Percentiles rank a stretch among this genome's conserved stretches.
These are phyloP conservation scores for Fallopia convolvulus DNA, from an alignment of 148 eudicot species.

Conservation along the genomic window DNA sequence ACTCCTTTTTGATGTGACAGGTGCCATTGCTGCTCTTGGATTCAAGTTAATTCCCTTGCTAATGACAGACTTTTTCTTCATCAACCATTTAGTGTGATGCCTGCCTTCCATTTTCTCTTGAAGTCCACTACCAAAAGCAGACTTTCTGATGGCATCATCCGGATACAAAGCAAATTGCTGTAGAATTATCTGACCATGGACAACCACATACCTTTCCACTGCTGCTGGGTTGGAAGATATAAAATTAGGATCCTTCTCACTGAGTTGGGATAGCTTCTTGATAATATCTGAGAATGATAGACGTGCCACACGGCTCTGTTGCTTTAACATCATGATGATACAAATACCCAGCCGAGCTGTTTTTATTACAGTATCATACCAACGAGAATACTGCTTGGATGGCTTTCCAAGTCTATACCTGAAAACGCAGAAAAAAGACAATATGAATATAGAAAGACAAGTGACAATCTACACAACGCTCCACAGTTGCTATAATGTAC, in stretches of 20 bases:
- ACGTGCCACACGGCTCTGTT: slow-evolving; percentile 78
- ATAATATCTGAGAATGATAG: slow-evolving; percentile 71
- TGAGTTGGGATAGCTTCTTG: slow-evolving; percentile 56
- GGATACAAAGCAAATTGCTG: slow-evolving; percentile 92
- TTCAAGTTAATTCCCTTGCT: slow-evolving; percentile 60
- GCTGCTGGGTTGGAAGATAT: slow-evolving; percentile 52
- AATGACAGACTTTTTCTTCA: slow-evolving; percentile 58
- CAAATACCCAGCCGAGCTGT: slow-evolving; percentile 73
- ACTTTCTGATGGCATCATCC: slow-evolving; percentile 61
- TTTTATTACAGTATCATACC: slow-evolving; percentile 91
- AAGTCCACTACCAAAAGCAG: slow-evolving; percentile 71
- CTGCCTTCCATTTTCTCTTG: slow-evolving; percentile 64
- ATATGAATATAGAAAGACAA: background rate
- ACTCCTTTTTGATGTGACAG: slow-evolving; percentile 65
- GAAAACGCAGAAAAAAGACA: slow-evolving; percentile 9
- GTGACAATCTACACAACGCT: background rate
- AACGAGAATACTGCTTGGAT: slow-evolving; percentile 82
- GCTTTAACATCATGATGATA: slow-evolving; percentile 77
- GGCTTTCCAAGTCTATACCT: slow-evolving; percentile 99
- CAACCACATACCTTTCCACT: slow-evolving; percentile 80
- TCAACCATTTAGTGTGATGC: slow-evolving; percentile 91
- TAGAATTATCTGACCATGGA: slow-evolving; percentile 86
- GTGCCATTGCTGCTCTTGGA: slow-evolving; percentile 68
- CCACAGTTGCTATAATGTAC: background rate
- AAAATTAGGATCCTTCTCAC: slow-evolving; percentile 60